Conservation (phyloP, 208 protist species). For the Naegleria lovaniensis region DNA sequence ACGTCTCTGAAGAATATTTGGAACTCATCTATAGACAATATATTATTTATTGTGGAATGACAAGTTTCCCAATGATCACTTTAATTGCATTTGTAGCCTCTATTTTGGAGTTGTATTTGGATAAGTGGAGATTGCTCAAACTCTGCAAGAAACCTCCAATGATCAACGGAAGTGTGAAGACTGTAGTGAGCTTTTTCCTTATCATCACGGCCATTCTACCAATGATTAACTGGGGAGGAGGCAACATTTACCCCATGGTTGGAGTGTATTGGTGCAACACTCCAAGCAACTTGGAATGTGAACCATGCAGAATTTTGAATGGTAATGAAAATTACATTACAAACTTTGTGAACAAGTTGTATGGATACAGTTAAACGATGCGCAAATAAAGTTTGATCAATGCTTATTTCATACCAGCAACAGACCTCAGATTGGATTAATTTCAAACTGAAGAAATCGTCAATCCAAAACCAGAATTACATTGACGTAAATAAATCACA, state of each 20-base stretch:
- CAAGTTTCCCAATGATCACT: background rate
- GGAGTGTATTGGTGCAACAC: background rate
- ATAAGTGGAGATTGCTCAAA: constrained; percentile 5
- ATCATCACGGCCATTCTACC: background rate
- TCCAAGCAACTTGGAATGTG: background rate
- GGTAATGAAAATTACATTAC: background rate
- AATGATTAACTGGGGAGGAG: constrained; percentile 13
- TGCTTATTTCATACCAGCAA: too few relatives aligned
- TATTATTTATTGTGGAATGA: constrained; percentile 18
- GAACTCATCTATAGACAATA: constrained; percentile 21
- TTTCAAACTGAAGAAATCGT: too few relatives aligned
- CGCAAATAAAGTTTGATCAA: too few relatives aligned
- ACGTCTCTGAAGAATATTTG: constrained; percentile 26
- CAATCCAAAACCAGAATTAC: too few relatives aligned
- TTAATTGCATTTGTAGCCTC: background rate
- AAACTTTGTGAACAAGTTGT: background rate
- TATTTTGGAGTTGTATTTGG: constrained; percentile 6
- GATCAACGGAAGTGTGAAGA: background rate
- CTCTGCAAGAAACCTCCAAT: constrained; percentile 1
- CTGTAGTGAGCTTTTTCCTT: constrained; percentile 2
- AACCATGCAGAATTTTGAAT: background rate
- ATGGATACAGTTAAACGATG: constrained; percentile 4
- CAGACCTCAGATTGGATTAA: too few relatives aligned
- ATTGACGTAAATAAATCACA: too few relatives aligned
- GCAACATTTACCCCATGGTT: background rate